Conservation (phyloP, 2,329 filamentous ascomycete genomes). For the Rutstroemia sp. region DNA sequence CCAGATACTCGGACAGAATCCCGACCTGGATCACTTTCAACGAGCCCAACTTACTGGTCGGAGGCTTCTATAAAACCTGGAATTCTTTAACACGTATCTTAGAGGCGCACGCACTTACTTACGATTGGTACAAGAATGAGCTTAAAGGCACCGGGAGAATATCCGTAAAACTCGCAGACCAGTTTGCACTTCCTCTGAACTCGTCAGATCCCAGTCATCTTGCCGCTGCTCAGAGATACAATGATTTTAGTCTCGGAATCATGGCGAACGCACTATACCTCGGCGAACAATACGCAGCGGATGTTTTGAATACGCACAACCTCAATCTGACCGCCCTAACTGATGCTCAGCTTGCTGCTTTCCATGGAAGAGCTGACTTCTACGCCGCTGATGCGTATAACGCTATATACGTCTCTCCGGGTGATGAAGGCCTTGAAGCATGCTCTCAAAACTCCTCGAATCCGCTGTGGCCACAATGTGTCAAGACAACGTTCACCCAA, state of each 20-base stretch:
- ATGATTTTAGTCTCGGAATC: slow-evolving; percentile 36
- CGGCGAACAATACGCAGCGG: slow-evolving; percentile 1
- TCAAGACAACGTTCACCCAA: no score
- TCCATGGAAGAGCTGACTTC: slow-evolving; percentile 40
- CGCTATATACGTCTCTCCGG: slow-evolving; percentile 41
- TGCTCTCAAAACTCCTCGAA: slow-evolving; percentile 35
- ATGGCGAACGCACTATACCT: slow-evolving; percentile 8
- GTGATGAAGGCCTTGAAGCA: slow-evolving; percentile 31
- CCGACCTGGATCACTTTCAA: slow-evolving; percentile 45
- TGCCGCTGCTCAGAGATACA: slow-evolving; percentile 21
- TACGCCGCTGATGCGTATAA: slow-evolving; percentile 50
- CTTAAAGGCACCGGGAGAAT: slow-evolving; percentile 32
- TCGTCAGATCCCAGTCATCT: slow-evolving; percentile 17
- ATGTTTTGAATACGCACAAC: slow-evolving; percentile 31
- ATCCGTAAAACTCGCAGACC: slow-evolving; percentile 34
- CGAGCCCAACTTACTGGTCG: slow-evolving; percentile 34
- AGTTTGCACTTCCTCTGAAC: slow-evolving; percentile 42
- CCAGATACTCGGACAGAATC: slow-evolving; percentile 42
- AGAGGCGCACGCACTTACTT: slow-evolving; percentile 39
- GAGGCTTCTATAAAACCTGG: neutral
- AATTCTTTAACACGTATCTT: slow-evolving; percentile 27
- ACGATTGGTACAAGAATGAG: slow-evolving; percentile 45
- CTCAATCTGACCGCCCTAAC: neutral
- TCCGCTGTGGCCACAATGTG: slow-evolving; percentile 32
- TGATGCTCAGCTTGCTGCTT: slow-evolving; percentile 12